A percentile compares a stretch with the other conserved stretches of the same genome.
These are phyloP conservation scores for Termitomyces sp. DNA, from an alignment of 768 basidiomycete species.

Conservation along the genomic window DNA sequence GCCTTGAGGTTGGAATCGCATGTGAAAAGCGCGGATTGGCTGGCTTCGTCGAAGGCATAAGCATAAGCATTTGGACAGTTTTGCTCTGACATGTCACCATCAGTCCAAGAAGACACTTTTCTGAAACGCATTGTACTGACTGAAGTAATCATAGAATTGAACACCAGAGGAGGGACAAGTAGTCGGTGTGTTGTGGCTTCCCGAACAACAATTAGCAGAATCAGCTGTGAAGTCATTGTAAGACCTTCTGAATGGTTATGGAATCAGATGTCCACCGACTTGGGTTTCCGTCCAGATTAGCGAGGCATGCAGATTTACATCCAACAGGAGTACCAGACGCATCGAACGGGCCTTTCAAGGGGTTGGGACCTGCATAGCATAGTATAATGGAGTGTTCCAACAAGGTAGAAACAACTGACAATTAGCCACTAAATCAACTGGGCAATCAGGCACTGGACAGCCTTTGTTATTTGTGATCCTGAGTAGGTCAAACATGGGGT, in stretches of 20 bases:
- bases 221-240: slow-evolving; percentile 15
- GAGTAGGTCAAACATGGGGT: not conserved
- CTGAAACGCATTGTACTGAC: not conserved
- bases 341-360: slow-evolving; percentile 45
- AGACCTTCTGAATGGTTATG: not conserved
- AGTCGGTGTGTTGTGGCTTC: slow-evolving; percentile 25
- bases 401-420: slow-evolving; percentile 29
- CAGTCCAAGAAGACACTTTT: not conserved
- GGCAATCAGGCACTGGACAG: slow-evolving; percentile 45
- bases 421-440: slow-evolving; percentile 48
- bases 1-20: not conserved
- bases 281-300: slow-evolving; percentile 28
- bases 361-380: slow-evolving; percentile 30
- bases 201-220: slow-evolving; percentile 34
- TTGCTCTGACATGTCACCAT: not conserved
- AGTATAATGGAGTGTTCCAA: not conserved
- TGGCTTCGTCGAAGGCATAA: not conserved
- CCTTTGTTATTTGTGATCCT: slow-evolving; percentile 45
- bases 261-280: too few relatives aligned
- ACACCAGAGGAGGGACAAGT: slow-evolving; percentile 34
- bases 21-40: not conserved
- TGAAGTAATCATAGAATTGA: slow-evolving; percentile 22
- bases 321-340: slow-evolving; percentile 43
- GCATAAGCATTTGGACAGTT: not conserved
- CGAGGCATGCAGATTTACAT: slow-evolving; percentile 48